Conservation (phyloP, 331 rosid species). For the Malus hybrid region DNA sequence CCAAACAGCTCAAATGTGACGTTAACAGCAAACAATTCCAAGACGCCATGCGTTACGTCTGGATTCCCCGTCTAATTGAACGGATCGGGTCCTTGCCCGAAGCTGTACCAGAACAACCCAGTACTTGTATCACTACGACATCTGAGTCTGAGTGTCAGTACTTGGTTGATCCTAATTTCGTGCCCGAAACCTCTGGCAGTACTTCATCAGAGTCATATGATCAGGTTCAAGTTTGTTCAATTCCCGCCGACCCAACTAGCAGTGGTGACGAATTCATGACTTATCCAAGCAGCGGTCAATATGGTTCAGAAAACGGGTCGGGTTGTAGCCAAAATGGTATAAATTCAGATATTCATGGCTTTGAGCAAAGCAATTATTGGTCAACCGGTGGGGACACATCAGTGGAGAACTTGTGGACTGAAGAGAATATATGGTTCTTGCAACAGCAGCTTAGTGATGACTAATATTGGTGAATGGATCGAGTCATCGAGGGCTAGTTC, state of each 20-base stretch:
- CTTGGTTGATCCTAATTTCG: neutral
- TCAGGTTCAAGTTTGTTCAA: conserved; percentile 19
- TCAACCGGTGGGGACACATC: conserved; percentile 31
- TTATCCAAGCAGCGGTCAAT: neutral
- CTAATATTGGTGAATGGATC: neutral
- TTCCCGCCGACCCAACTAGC: conserved; percentile 11
- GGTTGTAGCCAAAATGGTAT: neutral
- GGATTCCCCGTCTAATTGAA: conserved; percentile 90
- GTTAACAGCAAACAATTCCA: conserved; percentile 85
- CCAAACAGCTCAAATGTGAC: conserved; percentile 82
- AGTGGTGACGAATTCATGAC: neutral
- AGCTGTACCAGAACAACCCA: neutral
- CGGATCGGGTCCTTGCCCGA: conserved; percentile 40
- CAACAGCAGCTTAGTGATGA: conserved; percentile 54
- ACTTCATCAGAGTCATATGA: conserved; percentile 22
- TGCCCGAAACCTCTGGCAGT: conserved; percentile 3
- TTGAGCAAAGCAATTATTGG: conserved; percentile 14
- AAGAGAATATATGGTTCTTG: conserved; percentile 66
- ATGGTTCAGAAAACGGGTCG: neutral
- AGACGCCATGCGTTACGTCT: conserved; percentile 67
- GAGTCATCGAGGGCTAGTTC: neutral
- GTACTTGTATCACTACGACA: neutral
- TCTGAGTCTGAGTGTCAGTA: neutral
- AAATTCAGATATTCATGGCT: conserved; percentile 6
- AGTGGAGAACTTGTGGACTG: conserved; percentile 52